Conservation (phyloP, 2,329 filamentous ascomycete genomes). For the Graphium sp. region DNA sequence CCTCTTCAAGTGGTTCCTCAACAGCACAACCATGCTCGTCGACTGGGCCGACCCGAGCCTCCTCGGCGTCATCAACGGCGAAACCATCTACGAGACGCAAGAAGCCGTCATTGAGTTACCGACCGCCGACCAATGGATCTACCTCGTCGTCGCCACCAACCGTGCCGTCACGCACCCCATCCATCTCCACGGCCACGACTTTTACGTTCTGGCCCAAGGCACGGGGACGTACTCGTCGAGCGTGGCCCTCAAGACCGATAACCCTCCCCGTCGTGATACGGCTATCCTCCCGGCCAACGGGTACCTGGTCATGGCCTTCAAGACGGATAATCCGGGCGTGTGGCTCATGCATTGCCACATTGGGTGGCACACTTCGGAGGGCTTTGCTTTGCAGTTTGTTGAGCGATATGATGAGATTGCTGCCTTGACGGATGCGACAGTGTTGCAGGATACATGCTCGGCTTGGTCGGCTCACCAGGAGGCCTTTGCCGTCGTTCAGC, state of each 20-base stretch:
- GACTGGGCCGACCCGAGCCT: slow-evolving; percentile 26
- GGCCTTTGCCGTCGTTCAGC: slow-evolving; percentile 6
- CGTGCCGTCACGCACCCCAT: slow-evolving; percentile 15
- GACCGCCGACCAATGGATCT: slow-evolving; percentile 12
- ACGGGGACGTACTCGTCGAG: slow-evolving; percentile 5
- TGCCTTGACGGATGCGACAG: slow-evolving; percentile 4
- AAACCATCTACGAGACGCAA: slow-evolving; percentile 4
- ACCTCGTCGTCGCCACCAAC: slow-evolving; percentile 12
- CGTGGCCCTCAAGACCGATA: slow-evolving; percentile 10
- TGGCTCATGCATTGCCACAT: slow-evolving; percentile 36
- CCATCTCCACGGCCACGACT: slow-evolving; percentile 19
- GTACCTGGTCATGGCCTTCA: slow-evolving; percentile 27
- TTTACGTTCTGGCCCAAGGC: slow-evolving; percentile 9
- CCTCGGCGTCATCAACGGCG: neutral
- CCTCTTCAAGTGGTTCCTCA: slow-evolving; percentile 30
- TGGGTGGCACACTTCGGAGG: slow-evolving; percentile 20
- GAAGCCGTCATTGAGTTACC: slow-evolving; percentile 13
- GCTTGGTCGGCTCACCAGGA: slow-evolving; percentile 6
- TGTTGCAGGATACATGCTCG: slow-evolving; percentile 6
- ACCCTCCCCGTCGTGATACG: slow-evolving; percentile 33
- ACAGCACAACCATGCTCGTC: slow-evolving; percentile 25
- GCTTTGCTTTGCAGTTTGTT: slow-evolving; percentile 10
- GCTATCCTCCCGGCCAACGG: slow-evolving; percentile 24
- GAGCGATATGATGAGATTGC: slow-evolving; percentile 8
- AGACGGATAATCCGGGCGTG: slow-evolving; percentile 27